Percentiles rank a stretch among this genome's conserved stretches.
phyloP scores from a whole-genome alignment of 106 monocot genomes.

The Acorus calamus region DNA sequence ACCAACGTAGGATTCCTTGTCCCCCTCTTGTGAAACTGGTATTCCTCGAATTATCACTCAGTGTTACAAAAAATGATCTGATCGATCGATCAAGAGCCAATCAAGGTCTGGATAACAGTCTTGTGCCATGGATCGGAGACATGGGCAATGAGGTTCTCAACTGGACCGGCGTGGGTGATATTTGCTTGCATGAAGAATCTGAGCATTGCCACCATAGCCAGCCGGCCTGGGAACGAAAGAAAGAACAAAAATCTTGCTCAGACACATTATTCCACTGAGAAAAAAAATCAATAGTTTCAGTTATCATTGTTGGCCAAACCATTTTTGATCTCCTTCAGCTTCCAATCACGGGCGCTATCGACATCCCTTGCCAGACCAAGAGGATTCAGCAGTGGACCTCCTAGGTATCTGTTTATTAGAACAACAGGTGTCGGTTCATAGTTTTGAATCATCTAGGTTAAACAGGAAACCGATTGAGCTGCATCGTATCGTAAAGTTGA shows the following conservation, averaged over 20 bases:
- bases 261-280: neutral
- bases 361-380: conserved; percentile 69
- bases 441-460: neutral
- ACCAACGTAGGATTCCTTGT: too few relatives aligned
- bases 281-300: neutral
- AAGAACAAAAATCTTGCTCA: neutral
- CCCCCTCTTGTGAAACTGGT: too few relatives aligned
- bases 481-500: neutral
- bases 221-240: conserved; percentile 33
- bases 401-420: conserved; percentile 44
- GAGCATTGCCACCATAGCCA: conserved; percentile 84
- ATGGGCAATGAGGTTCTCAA: conserved; percentile 72
- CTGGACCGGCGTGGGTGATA: conserved; percentile 56
- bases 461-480: neutral
- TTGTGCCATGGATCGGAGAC: conserved; percentile 59
- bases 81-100: conserved; percentile 4
- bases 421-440: neutral
- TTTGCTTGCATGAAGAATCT: conserved; percentile 66
- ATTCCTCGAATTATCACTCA: too few relatives aligned
- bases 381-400: conserved; percentile 74
- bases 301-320: conserved; percentile 21
- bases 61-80: too few relatives aligned
- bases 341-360: conserved; percentile 38
- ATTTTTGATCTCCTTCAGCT: conserved; percentile 90
- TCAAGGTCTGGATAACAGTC: conserved; percentile 62